Conservation (phyloP, 148 eudicot genomes). For the Amaranthus palmeri region DNA sequence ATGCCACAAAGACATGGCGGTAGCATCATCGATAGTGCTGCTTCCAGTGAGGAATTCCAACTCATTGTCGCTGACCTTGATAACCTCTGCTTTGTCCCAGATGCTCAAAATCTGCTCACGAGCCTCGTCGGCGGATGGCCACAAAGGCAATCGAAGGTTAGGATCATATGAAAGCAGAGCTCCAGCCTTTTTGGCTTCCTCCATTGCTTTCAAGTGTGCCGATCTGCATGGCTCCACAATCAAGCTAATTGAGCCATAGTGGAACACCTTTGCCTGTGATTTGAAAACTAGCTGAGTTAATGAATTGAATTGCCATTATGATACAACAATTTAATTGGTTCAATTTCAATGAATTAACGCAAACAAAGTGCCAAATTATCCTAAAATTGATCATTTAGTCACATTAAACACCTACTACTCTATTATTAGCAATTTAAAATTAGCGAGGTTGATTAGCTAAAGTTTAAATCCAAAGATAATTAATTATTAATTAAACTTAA, state of each 20-base stretch:
- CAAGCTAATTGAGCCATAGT: conserved; percentile 85
- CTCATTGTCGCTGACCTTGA: conserved; percentile 81
- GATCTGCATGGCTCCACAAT: conserved; percentile 94
- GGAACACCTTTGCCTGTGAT: conserved; percentile 64
- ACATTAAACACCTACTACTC: background rate
- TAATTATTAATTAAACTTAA: no score
- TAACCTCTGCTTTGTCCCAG: conserved; percentile 80
- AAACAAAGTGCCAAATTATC: background rate
- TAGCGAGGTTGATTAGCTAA: conserved; percentile 7
- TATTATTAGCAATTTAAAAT: background rate
- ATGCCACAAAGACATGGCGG: conserved; percentile 83
- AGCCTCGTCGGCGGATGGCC: conserved; percentile 76
- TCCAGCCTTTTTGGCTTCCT: conserved; percentile 75
- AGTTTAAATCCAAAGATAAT: background rate
- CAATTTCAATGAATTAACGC: background rate
- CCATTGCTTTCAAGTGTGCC: conserved; percentile 86
- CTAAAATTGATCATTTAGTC: background rate
- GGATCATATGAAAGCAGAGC: conserved; percentile 85
- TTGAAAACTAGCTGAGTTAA: background rate
- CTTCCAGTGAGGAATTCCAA: conserved; percentile 72
- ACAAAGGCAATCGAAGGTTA: conserved; percentile 71
- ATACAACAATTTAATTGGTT: background rate
- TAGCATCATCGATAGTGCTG: conserved; percentile 48
- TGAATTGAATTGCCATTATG: background rate
- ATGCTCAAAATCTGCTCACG: conserved; percentile 77